Percentiles rank a stretch among this genome's conserved stretches.
Evolutionary conservation across 2,329 filamentous ascomycete species (phyloP).

Genomic region (Cytospora schulzeri): DNA sequence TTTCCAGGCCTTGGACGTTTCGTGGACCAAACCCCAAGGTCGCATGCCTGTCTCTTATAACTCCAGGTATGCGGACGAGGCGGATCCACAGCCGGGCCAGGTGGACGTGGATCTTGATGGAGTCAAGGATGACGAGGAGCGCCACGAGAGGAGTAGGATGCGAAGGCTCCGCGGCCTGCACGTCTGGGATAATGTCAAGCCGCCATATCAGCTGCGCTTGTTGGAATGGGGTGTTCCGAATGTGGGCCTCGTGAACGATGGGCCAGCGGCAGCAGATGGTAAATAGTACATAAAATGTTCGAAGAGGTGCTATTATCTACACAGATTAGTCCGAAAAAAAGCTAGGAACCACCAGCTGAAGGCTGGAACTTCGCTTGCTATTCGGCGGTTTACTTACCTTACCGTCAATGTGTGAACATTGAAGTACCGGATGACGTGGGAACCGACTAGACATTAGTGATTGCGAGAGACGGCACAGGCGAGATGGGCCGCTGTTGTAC

Average conservation of each 20-base stretch:
- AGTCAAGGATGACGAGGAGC: not conserved
- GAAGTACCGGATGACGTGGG: too few relatives aligned
- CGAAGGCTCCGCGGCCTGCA: not conserved
- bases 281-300: too few relatives aligned
- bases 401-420: too few relatives aligned
- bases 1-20: conserved; percentile 8
- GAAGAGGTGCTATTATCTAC: too few relatives aligned
- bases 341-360: too few relatives aligned
- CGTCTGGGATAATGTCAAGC: conserved; percentile 5
- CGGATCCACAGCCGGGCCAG: not conserved
- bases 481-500: too few relatives aligned
- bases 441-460: too few relatives aligned
- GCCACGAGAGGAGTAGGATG: not conserved
- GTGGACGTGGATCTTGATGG: not conserved
- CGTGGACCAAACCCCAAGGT: conserved; percentile 2
- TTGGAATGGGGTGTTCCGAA: not conserved
- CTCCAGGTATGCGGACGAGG: not conserved
- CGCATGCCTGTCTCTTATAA: conserved; percentile 3
- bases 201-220: conserved; percentile 1
- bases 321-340: too few relatives aligned
- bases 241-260: not conserved
- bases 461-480: too few relatives aligned
- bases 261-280: not conserved
- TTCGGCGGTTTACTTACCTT: too few relatives aligned
- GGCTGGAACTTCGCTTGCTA: too few relatives aligned